Conservation (phyloP, 2,329 filamentous ascomycete genomes). For the Colletotrichum sp. region DNA sequence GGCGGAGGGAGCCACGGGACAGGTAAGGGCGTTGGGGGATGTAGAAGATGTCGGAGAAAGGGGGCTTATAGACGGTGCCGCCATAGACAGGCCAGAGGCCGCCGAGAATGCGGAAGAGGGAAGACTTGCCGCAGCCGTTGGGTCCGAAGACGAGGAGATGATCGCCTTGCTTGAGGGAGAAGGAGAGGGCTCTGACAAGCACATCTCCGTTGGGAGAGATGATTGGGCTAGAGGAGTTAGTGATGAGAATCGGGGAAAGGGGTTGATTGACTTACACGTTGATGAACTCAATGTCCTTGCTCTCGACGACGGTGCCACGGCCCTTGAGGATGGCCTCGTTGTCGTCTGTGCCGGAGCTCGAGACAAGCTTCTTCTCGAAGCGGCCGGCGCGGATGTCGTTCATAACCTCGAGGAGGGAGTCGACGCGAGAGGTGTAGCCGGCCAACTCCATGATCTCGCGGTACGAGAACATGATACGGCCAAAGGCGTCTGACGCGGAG, state of each 20-base stretch:
- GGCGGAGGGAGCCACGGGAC: conserved; percentile 86
- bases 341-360: conserved; percentile 79
- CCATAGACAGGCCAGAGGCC: conserved; percentile 98
- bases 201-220: conserved; percentile 97
- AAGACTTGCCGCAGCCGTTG: conserved; percentile 97
- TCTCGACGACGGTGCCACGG: conserved; percentile 82
- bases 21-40: conserved; percentile 96
- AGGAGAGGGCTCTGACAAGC: conserved; percentile 83
- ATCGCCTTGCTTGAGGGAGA: conserved; percentile 83
- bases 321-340: conserved; percentile 84
- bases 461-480: conserved; percentile 96
- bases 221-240: conserved; percentile 65
- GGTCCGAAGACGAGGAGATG: conserved; percentile 95
- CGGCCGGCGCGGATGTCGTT: conserved; percentile 87
- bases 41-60: conserved; percentile 95
- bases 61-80: conserved; percentile 88
- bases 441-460: conserved; percentile 96
- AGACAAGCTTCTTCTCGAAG: conserved; percentile 96
- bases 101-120: conserved; percentile 93
- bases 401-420: conserved; percentile 90
- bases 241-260: not conserved
- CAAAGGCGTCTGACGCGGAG: conserved; percentile 93
- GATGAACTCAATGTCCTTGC: conserved; percentile 81
- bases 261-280: conserved; percentile 64
- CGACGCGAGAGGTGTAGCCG: conserved; percentile 92